Evolutionary conservation across 1,284 basidiomycete species (phyloP), one percentile per base, ranked within the genome.

Genomic region (Ceratobasidium sp.): DNA sequence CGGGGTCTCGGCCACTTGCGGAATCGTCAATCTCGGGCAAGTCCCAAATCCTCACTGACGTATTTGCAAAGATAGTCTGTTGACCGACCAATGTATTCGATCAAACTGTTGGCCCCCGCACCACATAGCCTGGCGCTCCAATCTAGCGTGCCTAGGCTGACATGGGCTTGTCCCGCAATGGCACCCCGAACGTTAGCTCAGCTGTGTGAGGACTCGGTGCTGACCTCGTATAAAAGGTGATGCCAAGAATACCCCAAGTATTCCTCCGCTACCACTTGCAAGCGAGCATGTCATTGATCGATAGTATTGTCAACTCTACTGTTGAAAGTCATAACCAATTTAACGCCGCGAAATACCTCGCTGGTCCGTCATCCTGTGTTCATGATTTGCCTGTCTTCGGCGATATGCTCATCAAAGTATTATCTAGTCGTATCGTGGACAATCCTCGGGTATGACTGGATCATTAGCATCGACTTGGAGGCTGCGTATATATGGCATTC

Each of bases 331-430:
- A 53, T 24, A 16, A 16, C 14, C 64, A 66, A 37, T 46, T 49
- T 29, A 14, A n/a, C 4, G 14, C 48, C n/a, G 65, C 65, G 8
- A 68, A 56, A 43, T 43, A 62, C 22, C 59, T 62, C 5, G 41
- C 59, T 14, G 24, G 59, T 62, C 43, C 22, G 59, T 62, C 8
- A 14, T n/a, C n/a, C 24, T 6, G n/a, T 43, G 0, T 3, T 24
- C 27, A 37, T 37, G 34, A 37, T n/a, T n/a, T n/a, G n/a, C n/a
- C n/a, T n/a, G n/a, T n/a, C n/a, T 58, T 58, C 22, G 54, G 7
- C 6, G 14, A 24, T 29, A 14, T 58, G 22, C n/a, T 48, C 11
- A 63, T 34, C 24, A 13, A 14, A 7, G n/a, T 63, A 29, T 5
- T 5, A 8, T n/a, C 34, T 53, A 53, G 51, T 53, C 5, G 51